Conservation (phyloP, 2,329 filamentous ascomycete genomes). For the Endocalyx cinctus region DNA sequence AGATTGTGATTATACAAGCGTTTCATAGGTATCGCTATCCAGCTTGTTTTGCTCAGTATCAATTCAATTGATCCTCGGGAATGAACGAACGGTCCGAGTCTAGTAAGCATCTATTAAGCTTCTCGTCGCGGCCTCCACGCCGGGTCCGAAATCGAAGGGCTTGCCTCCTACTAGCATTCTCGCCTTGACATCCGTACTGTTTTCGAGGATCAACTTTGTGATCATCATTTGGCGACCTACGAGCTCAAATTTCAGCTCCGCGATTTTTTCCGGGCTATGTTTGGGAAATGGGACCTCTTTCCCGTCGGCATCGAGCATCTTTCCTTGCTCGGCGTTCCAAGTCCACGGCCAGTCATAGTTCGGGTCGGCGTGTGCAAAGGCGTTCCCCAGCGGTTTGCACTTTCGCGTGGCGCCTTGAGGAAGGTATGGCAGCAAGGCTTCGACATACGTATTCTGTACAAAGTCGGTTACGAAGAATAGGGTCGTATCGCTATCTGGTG, state of each 20-base stretch:
- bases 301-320: constrained; percentile 12
- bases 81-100: too few relatives aligned
- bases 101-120: too few relatives aligned
- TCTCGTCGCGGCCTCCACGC: too few relatives aligned
- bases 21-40: too few relatives aligned
- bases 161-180: constrained; percentile 17
- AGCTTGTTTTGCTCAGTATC: too few relatives aligned
- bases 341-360: constrained; percentile 23
- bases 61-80: too few relatives aligned
- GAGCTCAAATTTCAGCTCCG: too few relatives aligned
- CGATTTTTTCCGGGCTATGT: too few relatives aligned
- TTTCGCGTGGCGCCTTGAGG: constrained; percentile 23
- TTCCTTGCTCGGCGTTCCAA: constrained; percentile 19
- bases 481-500: constrained; percentile 16
- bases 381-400: constrained; percentile 24
- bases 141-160: constrained; percentile 24
- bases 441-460: constrained; percentile 24
- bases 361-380: constrained; percentile 24
- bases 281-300: constrained; percentile 17
- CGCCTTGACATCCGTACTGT: constrained; percentile 20
- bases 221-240: constrained; percentile 17
- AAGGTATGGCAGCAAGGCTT: constrained; percentile 23
- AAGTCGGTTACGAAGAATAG: constrained; percentile 24
- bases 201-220: constrained; percentile 24
- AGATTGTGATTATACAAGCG: too few relatives aligned